phyloP scores from a whole-genome alignment of 202 grass and related monocot genomes.

The Digitaria exilis region DNA sequence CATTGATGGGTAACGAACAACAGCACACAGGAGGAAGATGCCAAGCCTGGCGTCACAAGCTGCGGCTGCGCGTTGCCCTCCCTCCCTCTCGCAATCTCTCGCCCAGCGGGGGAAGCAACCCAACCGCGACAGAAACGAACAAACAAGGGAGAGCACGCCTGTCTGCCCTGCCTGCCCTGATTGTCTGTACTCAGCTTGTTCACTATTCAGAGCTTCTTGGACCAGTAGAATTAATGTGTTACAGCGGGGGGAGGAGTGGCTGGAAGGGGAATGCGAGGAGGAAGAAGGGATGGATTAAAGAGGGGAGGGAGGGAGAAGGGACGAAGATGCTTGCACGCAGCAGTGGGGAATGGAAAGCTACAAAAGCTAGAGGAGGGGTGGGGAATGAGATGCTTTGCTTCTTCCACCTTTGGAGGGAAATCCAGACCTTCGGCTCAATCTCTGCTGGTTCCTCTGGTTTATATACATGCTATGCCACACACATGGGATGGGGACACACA shows the following conservation, averaged over 20 bases:
- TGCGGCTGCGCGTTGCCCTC: too few relatives aligned
- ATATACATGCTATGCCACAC: background rate
- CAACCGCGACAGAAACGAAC: constrained; percentile 32
- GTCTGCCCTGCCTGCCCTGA: background rate
- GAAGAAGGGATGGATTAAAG: constrained; percentile 10
- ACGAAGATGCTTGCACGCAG: constrained; percentile 67
- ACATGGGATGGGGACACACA: constrained; percentile 23
- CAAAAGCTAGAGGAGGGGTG: background rate
- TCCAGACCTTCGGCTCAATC: background rate
- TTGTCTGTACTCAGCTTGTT: background rate
- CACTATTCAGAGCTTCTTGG: background rate
- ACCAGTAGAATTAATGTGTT: background rate
- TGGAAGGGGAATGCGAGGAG: constrained; percentile 26
- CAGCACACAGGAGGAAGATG: constrained; percentile 30
- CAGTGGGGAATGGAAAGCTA: constrained; percentile 38
- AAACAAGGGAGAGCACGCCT: background rate
- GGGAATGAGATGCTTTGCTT: constrained; percentile 86
- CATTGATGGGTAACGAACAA: constrained; percentile 33
- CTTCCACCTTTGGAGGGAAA: constrained; percentile 61
- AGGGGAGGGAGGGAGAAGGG: background rate
- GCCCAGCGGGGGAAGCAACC: constrained; percentile 13
- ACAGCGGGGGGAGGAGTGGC: background rate
- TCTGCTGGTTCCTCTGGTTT: background rate
- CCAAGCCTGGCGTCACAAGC: constrained; percentile 31
- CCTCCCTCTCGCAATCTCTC: background rate